Evolutionary conservation across 2,329 filamentous ascomycete genomes (phyloP), one percentile per base, ranked within the genome.

Genomic region (Peltaster fructicola): DNA sequence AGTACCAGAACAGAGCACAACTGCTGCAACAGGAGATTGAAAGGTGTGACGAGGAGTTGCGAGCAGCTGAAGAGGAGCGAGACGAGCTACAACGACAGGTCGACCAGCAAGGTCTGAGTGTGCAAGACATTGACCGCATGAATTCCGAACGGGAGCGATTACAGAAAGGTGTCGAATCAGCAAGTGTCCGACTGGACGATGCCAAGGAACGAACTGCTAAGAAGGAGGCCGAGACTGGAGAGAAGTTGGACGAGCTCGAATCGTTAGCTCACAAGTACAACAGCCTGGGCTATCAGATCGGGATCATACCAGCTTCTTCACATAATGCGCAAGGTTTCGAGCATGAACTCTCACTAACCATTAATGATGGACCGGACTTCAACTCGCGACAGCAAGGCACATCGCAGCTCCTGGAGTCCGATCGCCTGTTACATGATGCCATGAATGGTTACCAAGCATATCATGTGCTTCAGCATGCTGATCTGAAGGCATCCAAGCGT

Each of bases 71-170:
- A 36, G 72, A 77, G 9, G 88, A 98, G 49, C 71, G 81, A 33
- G 58, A 69, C 20, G 64, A 65, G 15, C 63, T 98, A 7, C 85
- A 95, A 48, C 72, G 75, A 30, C 73, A 77, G 15, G 82, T 98
- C 14, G 88, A 95, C 50, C 73, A 76, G 39, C 81, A 91, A 46
- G 88, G 88, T 3, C 84, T 98, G 48, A 90, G 82, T 43, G 90
- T 93, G 54, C 78, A 88, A 54, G 88, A 98, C 64, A 95, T 98
- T 46, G 88, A 98, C 63, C 81, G 88, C 51, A 93, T 98, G 85
- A 92, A 82, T 39, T 74, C 79, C 17, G 88, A 98, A 50, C 73
- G 84, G 26, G 88, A 98, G 44, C 73, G 88, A 22, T 65, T 98
- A n/a, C 80, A 91, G 36, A 84, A 76, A 41, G 78, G 74, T 20